Evolutionary conservation across 1,139 yeast species (phyloP).

Genomic region (Pichiaceae sp.): DNA sequence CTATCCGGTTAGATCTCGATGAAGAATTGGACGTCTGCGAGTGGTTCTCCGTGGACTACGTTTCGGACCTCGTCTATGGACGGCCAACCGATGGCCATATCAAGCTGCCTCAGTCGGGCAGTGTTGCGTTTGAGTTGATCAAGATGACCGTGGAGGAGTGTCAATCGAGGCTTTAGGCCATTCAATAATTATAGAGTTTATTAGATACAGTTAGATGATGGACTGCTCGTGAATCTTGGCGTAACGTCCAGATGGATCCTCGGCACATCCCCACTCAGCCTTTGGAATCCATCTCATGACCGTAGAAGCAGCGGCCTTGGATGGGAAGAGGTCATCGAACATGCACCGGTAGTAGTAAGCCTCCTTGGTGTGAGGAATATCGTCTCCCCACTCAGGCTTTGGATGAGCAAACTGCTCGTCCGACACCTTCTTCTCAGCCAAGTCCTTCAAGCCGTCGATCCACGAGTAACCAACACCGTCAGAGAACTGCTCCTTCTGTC

Average conservation of each 20-base stretch:
- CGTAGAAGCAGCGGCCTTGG: constrained; percentile 87
- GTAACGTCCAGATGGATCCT: constrained; percentile 96
- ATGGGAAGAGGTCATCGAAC: constrained; percentile 87
- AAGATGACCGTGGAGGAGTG: constrained; percentile 5
- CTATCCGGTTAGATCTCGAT: constrained; percentile 69
- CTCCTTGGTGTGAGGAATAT: constrained; percentile 94
- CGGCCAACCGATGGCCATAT: constrained; percentile 2
- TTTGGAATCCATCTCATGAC: constrained; percentile 99
- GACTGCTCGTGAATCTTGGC: constrained; percentile 80
- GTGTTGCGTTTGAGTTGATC: constrained; percentile 4
- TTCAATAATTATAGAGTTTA: not conserved
- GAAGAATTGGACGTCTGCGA: constrained; percentile 76
- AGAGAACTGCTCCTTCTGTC: constrained; percentile 99
- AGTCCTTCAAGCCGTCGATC: constrained; percentile 96
- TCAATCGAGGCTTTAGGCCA: not conserved
- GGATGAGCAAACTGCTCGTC: constrained; percentile 88
- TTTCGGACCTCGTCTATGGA: constrained; percentile 17
- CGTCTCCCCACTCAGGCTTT: constrained; percentile 93
- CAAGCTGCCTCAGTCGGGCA: constrained; percentile 1
- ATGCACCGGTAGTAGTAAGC: constrained; percentile 98
- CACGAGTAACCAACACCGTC: constrained; percentile 99
- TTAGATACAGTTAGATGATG: constrained; percentile 23
- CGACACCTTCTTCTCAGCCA: constrained; percentile 77
- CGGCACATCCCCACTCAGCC: constrained; percentile 99
- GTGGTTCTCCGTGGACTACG: constrained; percentile 63